Base-by-base conservation (phyloP, 75 land plant genomes). In the Cryptomeria japonica region DNA sequence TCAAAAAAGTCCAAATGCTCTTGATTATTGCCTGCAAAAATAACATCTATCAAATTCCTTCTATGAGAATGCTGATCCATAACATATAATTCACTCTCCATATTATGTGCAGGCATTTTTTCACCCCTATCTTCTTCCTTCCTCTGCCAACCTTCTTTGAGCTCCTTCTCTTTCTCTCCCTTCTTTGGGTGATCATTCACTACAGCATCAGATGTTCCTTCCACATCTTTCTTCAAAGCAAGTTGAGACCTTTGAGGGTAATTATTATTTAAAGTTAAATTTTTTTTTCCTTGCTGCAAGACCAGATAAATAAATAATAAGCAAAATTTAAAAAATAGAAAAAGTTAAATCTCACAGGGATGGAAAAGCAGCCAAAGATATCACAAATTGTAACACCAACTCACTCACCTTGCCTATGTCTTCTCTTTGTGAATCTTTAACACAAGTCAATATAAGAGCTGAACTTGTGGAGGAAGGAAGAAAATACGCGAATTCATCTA, bases 401-500 rank as follows among this genome's bases (percentile, higher is more conserved):
- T 47, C 6, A 46, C 85, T n/a, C 16, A 83, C 85, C 85, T 83
- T 83, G 14, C 47, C 36, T 15, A 84, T 11, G 5, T 89, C 92
- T 56, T 91, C 93, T 73, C 83, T 73, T 39, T 86, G 89, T 14
- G 84, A 70, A 64, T 88, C 91, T 72, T 89, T 84, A 80, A 85
- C 41, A 31, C n/a, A n/a, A n/a, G n/a, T n/a, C n/a, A n/a, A n/a
- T n/a, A 84, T 41, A 56, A 88, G 77, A 6, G 88, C 83, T 38
- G 91, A 31, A 1, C 90, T 90, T 73, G 94, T 89, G 51, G 91
- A 80, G 85, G 94, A 96, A 9, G 99, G 99, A 25, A 98, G 90
- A 87, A 98, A 97, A 77, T 90, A 91, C 18, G 94, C 93, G 87
- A 98, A 97, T 87, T 98, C 99, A 5, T 93, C 94, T 38, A 97